Base-by-base conservation (phyloP, 2,329 filamentous ascomycete species). In the Macrophomina phaseolina region DNA sequence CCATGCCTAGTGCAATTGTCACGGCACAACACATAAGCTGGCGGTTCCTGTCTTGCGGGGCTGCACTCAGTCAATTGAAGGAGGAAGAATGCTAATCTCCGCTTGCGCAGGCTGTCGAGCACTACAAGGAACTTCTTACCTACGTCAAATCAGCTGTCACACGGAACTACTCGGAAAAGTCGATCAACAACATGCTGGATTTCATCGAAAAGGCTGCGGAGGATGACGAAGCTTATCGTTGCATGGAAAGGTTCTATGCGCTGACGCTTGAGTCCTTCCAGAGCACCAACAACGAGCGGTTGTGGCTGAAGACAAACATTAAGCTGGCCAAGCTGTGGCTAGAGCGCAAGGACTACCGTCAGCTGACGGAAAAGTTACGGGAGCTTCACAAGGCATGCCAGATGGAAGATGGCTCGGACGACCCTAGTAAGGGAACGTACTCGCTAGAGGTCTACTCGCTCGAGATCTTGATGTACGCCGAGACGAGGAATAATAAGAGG, bases 161-260 rank as follows among this genome's bases (percentile, higher is more conserved):
- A 48, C 89, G 95, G 69, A 99, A 98, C 81, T 98, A 98, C 81
- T 97, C 95, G 1, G 95, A 99, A 80, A 98, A 98, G 79, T 98
- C 94, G 12, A 97, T 99, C 82, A 98, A 98, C 82, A 98, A 97
- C 79, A 97, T 99, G 90, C 89, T 99, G 55, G 95, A 98, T 81
- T 97, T 91, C 77, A 95, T 99, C 71, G 94, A 98, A 79, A 98
- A 97, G 81, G 91, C 90, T 46, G 90, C 90, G 67, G 88, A 90
- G 70, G 86, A 89, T 68, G 86, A 89, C 7, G 87, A 89, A 51
- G 89, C 91, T 30, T 91, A 90, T 74, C 84, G 87, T 69, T 94
- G 90, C 79, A 96, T 98, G 89, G 94, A 97, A 78, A 87, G 92
- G 70, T 97, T 99, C 83, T 99, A 98, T 80, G 94, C 92, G 1